phyloP scores from a whole-genome alignment of 768 basidiomycete genomes.

The Hygrocybe coccinea region DNA sequence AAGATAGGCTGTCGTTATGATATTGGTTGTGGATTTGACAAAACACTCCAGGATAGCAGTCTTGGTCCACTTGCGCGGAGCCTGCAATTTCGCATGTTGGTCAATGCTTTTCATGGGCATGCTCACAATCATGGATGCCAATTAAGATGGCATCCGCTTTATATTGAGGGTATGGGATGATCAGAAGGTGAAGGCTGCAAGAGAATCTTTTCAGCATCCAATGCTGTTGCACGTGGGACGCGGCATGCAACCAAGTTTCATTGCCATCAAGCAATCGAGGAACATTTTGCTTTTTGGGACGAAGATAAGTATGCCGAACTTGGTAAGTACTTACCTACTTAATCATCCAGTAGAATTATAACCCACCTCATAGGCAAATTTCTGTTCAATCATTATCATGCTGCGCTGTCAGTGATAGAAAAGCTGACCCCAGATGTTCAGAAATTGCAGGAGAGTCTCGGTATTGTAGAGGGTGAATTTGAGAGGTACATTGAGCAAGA shows the following conservation, averaged over 20 bases:
- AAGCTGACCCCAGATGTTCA: background rate
- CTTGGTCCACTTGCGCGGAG: conserved; percentile 12
- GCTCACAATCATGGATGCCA: conserved; percentile 21
- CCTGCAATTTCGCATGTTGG: conserved; percentile 6
- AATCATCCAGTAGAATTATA: background rate
- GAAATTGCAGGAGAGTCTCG: background rate
- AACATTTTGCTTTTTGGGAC: conserved; percentile 8
- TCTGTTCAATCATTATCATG: conserved; percentile 2
- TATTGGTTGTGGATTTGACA: conserved; percentile 22
- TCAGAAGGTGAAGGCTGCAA: conserved; percentile 21
- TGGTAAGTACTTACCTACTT: background rate
- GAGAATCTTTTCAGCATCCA: conserved; percentile 15
- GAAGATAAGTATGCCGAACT: conserved; percentile 7
- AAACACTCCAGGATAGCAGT: conserved; percentile 16
- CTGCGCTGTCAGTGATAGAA: background rate
- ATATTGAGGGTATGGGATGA: conserved; percentile 17
- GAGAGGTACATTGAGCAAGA: no score
- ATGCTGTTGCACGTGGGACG: conserved; percentile 16
- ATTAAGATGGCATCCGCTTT: conserved; percentile 16
- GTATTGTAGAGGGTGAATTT: no score
- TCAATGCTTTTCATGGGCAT: conserved; percentile 22
- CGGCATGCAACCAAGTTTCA: conserved; percentile 12
- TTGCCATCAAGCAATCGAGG: conserved; percentile 9
- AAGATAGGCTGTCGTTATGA: conserved; percentile 17
- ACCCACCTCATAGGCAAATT: conserved; percentile 1